These are phyloP conservation scores for Elongisporangium anandrum DNA, from an alignment of 352 stramenopile species.

Conservation along the genomic window DNA sequence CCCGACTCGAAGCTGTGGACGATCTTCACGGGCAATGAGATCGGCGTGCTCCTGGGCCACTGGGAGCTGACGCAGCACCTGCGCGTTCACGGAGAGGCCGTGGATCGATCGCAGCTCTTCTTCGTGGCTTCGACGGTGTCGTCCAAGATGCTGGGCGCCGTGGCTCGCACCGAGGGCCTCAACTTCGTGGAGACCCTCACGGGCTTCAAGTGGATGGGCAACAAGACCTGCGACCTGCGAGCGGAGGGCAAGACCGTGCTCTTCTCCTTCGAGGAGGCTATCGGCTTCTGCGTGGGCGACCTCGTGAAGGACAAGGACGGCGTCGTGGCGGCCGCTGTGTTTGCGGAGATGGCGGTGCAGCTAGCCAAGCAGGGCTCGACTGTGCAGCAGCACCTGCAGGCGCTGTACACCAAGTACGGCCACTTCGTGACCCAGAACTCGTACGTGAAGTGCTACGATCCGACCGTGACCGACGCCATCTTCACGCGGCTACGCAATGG, in stretches of 20 bases:
- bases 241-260: constrained; percentile 90
- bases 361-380: constrained; percentile 57
- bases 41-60: constrained; percentile 92
- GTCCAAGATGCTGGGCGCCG: constrained; percentile 94
- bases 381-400: constrained; percentile 74
- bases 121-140: constrained; percentile 96
- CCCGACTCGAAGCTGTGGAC: constrained; percentile 84
- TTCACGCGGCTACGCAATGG: constrained; percentile 90
- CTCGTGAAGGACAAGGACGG: constrained; percentile 99
- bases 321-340: constrained; percentile 89
- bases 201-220: constrained; percentile 99
- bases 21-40: constrained; percentile 98
- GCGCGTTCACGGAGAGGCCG: constrained; percentile 39
- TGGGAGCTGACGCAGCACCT: constrained; percentile 87
- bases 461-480: constrained; percentile 80
- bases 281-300: constrained; percentile 97
- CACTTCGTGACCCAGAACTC: constrained; percentile 97
- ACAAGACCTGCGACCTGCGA: constrained; percentile 78
- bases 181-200: constrained; percentile 97
- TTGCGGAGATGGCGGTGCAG: constrained; percentile 87
- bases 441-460: constrained; percentile 96
- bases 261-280: constrained; percentile 98
- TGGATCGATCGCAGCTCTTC: constrained; percentile 59
- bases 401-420: constrained; percentile 93
- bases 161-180: constrained; percentile 91